These are phyloP conservation scores for Diaporthe vexans DNA, from an alignment of 2,329 filamentous ascomycete genomes.

Conservation along the genomic window DNA sequence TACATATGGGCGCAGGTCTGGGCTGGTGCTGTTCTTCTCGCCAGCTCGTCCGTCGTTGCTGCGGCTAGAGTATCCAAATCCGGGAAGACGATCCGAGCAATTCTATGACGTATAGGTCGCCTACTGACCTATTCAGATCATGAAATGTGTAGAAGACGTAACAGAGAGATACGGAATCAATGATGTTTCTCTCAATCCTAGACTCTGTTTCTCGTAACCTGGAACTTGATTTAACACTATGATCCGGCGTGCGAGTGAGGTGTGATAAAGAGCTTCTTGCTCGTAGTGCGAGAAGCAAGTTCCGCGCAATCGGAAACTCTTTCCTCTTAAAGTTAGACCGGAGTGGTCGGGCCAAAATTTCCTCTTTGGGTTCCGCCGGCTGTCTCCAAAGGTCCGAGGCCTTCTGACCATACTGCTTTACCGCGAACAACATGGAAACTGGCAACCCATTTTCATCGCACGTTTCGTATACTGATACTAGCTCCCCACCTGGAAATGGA, in stretches of 20 bases:
- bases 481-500: neutral
- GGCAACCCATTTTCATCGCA: no score
- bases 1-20: neutral
- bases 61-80: neutral
- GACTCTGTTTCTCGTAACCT: no score
- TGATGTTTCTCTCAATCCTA: no score
- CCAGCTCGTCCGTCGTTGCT: neutral
- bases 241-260: no score
- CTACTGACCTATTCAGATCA: neutral
- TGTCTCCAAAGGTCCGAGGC: neutral
- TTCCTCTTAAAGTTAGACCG: neutral
- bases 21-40: slow-evolving; percentile 1
- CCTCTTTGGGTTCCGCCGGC: neutral
- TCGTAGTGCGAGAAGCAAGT: neutral
- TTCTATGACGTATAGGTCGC: neutral
- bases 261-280: neutral
- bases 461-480: no score
- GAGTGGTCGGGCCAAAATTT: neutral
- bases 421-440: neutral
- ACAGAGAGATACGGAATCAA: neutral
- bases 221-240: no score
- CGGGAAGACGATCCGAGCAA: neutral
- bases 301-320: neutral
- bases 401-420: no score
- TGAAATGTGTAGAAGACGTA: neutral